Percentiles rank a stretch among this genome's conserved stretches.
Conservation (phyloP, 1,284 basidiomycete species). For the Volvariella surrecta region DNA sequence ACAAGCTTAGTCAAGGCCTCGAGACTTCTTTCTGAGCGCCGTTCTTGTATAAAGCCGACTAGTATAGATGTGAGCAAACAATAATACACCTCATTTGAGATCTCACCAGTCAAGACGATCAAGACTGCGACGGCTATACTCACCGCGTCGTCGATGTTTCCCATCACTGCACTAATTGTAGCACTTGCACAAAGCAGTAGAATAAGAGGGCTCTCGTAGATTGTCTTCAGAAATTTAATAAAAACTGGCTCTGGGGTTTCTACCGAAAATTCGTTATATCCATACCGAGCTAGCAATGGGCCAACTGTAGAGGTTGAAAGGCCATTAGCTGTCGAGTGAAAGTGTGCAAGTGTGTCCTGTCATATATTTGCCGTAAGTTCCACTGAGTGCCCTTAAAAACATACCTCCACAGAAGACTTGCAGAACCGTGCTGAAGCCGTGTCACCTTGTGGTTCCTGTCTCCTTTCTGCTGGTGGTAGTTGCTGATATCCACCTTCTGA, state of each 20-base stretch:
- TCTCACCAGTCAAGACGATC: constrained; percentile 85
- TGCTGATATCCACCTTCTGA: background rate
- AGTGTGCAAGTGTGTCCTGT: constrained; percentile 62
- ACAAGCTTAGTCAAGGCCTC: constrained; percentile 96
- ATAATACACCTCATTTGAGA: background rate
- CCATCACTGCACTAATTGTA: constrained; percentile 81
- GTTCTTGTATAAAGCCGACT: constrained; percentile 97
- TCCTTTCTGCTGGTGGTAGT: background rate
- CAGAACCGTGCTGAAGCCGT: constrained; percentile 53
- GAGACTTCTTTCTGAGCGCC: constrained; percentile 88
- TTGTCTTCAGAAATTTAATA: constrained; percentile 87
- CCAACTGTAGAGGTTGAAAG: constrained; percentile 58
- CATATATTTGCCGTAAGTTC: constrained; percentile 5
- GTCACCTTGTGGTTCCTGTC: constrained; percentile 25
- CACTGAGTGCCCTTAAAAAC: constrained; percentile 15
- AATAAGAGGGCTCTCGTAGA: constrained; percentile 92
- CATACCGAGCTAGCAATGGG: constrained; percentile 61
- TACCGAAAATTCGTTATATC: constrained; percentile 95
- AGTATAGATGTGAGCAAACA: constrained; percentile 6
- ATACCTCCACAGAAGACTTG: constrained; percentile 48
- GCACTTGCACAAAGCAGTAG: constrained; percentile 86
- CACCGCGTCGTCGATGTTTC: constrained; percentile 90
- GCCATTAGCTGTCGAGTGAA: constrained; percentile 58
- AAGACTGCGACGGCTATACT: constrained; percentile 91
- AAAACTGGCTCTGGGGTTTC: constrained; percentile 70